phyloP scores from a whole-genome alignment of 352 stramenopile genomes.

The Pythium dissotocum region DNA sequence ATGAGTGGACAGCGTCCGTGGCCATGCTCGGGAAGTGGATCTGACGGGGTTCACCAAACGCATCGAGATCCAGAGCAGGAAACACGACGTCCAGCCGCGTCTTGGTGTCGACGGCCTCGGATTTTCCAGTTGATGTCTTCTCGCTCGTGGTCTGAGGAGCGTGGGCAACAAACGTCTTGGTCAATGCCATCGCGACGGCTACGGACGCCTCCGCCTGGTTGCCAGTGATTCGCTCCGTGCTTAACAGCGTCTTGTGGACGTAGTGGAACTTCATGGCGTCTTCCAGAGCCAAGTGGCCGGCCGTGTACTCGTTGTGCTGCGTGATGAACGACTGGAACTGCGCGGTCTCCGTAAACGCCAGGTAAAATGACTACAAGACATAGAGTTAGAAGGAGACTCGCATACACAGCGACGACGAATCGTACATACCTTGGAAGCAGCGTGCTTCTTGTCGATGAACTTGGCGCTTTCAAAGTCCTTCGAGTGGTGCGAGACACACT shows the following conservation, averaged over 20 bases:
- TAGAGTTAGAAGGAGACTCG: too few species aligned
- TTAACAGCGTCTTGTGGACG: slow-evolving; percentile 36
- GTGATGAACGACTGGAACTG: slow-evolving; percentile 45
- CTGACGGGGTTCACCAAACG: slow-evolving; percentile 32
- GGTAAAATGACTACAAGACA: slow-evolving; percentile 37
- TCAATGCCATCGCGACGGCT: slow-evolving; percentile 20
- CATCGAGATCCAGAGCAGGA: slow-evolving; percentile 27
- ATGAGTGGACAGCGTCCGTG: slow-evolving; percentile 33
- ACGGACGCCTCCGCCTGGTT: slow-evolving; percentile 20
- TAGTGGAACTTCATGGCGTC: slow-evolving; percentile 44
- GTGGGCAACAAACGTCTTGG: slow-evolving; percentile 49
- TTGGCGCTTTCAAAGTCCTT: slow-evolving; percentile 21
- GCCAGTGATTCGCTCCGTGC: slow-evolving; percentile 3
- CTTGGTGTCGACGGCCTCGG: not conserved
- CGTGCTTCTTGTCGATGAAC: slow-evolving; percentile 27
- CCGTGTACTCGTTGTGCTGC: slow-evolving; percentile 41
- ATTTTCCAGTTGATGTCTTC: not conserved
- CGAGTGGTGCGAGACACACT: slow-evolving; percentile 8
- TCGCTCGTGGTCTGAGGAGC: slow-evolving; percentile 20
- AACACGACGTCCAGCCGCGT: slow-evolving; percentile 32
- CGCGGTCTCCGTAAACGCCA: slow-evolving; percentile 30
- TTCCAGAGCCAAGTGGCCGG: slow-evolving; percentile 30
- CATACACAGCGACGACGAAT: not conserved
- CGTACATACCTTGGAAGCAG: slow-evolving; percentile 21
- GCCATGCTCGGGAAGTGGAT: slow-evolving; percentile 35